phyloP scores from a whole-genome alignment of 2,329 filamentous ascomycete species.

The Didymella pomorum region DNA sequence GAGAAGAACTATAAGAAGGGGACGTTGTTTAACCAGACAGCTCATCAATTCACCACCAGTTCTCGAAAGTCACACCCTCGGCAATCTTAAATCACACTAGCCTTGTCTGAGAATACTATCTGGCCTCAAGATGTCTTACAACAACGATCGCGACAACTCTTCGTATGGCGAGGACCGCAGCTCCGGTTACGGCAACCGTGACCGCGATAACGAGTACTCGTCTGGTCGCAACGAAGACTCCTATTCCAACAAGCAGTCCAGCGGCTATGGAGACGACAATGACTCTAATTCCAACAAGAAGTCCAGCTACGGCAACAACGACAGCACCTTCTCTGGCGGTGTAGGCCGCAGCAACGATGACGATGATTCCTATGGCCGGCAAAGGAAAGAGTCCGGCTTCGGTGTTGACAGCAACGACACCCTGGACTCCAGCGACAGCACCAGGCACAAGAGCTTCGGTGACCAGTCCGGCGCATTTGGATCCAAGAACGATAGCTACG shows the following conservation, averaged over 20 bases:
- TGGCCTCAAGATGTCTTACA: slow-evolving; percentile 34
- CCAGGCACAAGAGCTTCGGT: slow-evolving; percentile 13
- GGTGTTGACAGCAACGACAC: slow-evolving; percentile 14
- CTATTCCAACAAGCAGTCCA: slow-evolving; percentile 12
- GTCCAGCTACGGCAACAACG: slow-evolving; percentile 9
- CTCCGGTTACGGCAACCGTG: slow-evolving; percentile 27
- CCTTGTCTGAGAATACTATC: neutral
- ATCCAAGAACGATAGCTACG: slow-evolving; percentile 14
- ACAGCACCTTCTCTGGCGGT: slow-evolving; percentile 8
- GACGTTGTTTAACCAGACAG: neutral
- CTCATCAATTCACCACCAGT: neutral
- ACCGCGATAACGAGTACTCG: slow-evolving; percentile 26
- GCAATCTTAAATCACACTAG: neutral
- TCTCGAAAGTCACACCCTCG: neutral
- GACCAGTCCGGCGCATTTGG: slow-evolving; percentile 18
- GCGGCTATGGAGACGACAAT: slow-evolving; percentile 11
- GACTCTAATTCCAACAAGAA: slow-evolving; percentile 15
- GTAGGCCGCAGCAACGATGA: slow-evolving; percentile 15
- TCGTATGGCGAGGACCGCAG: slow-evolving; percentile 28
- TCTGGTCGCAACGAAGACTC: slow-evolving; percentile 27
- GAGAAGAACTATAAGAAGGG: slow-evolving; percentile 12
- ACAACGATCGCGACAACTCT: slow-evolving; percentile 32
- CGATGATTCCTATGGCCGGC: slow-evolving; percentile 5
- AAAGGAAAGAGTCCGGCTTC: slow-evolving; percentile 14
- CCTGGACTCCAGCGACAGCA: slow-evolving; percentile 15